Conservation (phyloP, 139 green algal genomes). For the Micractinium sp. region DNA sequence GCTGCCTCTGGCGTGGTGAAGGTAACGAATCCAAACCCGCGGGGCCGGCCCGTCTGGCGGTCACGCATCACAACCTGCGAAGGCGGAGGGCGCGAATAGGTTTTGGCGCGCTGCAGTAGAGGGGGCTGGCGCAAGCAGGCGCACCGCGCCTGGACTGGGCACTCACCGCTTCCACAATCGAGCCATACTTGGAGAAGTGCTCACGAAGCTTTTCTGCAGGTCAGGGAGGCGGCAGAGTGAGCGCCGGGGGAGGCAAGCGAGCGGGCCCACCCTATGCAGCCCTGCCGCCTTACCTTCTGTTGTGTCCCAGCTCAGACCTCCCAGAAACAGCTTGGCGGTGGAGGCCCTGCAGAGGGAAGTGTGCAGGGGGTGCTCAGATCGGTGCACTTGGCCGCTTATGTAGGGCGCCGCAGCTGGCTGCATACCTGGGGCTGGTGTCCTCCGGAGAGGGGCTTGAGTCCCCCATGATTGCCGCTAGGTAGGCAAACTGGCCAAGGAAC, state of each 20-base stretch:
- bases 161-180: conserved; percentile 74
- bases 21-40: conserved; percentile 89
- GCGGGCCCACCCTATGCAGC: not conserved
- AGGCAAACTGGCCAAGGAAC: too few relatives aligned
- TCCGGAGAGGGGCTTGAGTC: not conserved
- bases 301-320: conserved; percentile 74
- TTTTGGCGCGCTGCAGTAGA: not conserved
- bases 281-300: conserved; percentile 63
- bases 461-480: too few relatives aligned
- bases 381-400: too few relatives aligned
- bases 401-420: too few relatives aligned
- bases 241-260: not conserved
- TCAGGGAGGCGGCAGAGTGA: not conserved
- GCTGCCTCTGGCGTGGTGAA: conserved; percentile 66
- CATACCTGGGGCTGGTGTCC: too few relatives aligned
- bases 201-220: conserved; percentile 68
- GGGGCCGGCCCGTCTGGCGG: conserved; percentile 64
- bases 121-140: not conserved
- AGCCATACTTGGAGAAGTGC: conserved; percentile 78
- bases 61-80: conserved; percentile 86
- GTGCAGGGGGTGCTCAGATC: too few relatives aligned
- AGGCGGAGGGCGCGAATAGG: not conserved
- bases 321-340: conserved; percentile 74
- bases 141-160: not conserved
- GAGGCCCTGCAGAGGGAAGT: not conserved